phyloP scores from a whole-genome alignment of 176 grass and related monocot genomes.

The Bromus sterilis region DNA sequence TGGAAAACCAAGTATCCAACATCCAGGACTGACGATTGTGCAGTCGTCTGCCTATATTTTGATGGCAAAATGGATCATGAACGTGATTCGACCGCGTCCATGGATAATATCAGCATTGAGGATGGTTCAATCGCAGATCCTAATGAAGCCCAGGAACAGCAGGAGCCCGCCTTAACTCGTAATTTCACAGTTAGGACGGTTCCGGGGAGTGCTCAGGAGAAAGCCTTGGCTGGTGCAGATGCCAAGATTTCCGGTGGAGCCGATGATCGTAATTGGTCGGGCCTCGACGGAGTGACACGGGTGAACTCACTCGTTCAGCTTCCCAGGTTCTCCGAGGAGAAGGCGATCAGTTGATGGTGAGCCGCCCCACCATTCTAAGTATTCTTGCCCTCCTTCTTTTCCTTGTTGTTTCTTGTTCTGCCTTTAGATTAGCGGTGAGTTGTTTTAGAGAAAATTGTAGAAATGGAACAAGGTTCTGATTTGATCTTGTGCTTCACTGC shows the following conservation, averaged over 20 bases:
- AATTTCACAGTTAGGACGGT: constrained; percentile 69
- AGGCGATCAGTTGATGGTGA: constrained; percentile 38
- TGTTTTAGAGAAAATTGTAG: constrained; percentile 22
- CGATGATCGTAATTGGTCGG: constrained; percentile 56
- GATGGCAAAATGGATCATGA: constrained; percentile 61
- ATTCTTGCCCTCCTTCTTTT: constrained; percentile 8
- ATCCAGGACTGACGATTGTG: constrained; percentile 79
- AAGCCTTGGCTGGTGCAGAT: constrained; percentile 14
- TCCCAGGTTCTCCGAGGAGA: constrained; percentile 82
- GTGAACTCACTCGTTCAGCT: constrained; percentile 92
- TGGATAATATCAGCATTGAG: constrained; percentile 47
- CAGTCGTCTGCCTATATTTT: constrained; percentile 82
- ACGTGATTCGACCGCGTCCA: constrained; percentile 43
- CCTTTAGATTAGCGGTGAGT: constrained; percentile 18
- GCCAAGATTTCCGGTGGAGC: constrained; percentile 6
- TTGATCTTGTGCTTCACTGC: neutral
- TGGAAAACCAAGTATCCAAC: constrained; percentile 98
- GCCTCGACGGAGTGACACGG: constrained; percentile 82
- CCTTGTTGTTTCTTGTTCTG: constrained; percentile 1
- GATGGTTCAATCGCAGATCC: constrained; percentile 36
- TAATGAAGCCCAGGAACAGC: constrained; percentile 23
- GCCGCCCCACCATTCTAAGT: neutral
- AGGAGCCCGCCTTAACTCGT: constrained; percentile 56
- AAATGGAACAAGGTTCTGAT: constrained; percentile 23
- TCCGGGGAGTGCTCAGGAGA: constrained; percentile 35